A percentile compares a stretch with the other conserved stretches of the same genome.
Evolutionary conservation across 2,329 filamentous ascomycete species (phyloP).

Genomic region (Eutypa lata): DNA sequence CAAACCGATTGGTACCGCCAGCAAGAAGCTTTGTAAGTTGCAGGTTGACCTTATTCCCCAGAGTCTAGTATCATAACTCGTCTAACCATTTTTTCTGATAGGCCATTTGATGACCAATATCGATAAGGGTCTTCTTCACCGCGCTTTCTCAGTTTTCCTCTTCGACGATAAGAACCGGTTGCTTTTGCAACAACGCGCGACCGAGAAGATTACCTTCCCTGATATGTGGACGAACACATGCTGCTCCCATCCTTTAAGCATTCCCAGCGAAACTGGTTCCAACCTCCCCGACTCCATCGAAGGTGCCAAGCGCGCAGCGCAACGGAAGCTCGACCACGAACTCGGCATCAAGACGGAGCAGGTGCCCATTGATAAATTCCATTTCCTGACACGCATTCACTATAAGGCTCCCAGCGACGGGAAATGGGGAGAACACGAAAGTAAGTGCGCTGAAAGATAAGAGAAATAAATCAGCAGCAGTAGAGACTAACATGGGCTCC

Average conservation of each 20-base stretch:
- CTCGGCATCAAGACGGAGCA: conserved; percentile 86
- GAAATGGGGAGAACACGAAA: conserved; percentile 98
- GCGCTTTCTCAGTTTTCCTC: conserved; percentile 96
- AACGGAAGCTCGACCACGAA: conserved; percentile 92
- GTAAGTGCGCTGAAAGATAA: conserved; percentile 48
- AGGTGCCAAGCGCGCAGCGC: conserved; percentile 87
- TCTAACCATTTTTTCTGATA: conserved; percentile 34
- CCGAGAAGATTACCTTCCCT: conserved; percentile 98
- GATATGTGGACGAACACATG: conserved; percentile 99
- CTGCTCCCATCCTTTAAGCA: conserved; percentile 93
- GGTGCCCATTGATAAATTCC: conserved; percentile 87
- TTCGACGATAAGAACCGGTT: conserved; percentile 93
- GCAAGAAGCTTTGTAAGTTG: conserved; percentile 90
- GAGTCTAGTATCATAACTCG: not conserved
- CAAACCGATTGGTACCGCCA: conserved; percentile 87
- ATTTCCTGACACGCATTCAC: conserved; percentile 94
- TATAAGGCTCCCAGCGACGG: conserved; percentile 97
- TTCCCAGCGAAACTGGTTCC: conserved; percentile 85
- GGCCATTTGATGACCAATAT: conserved; percentile 99
- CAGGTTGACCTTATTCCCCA: not conserved
- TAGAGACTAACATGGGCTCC: conserved; percentile 12
- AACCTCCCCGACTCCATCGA: conserved; percentile 75
- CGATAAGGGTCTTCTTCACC: conserved; percentile 89
- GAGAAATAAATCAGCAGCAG: not conserved
- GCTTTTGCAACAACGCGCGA: conserved; percentile 89